These are phyloP conservation scores for Dothistroma pini DNA, from an alignment of 2,329 filamentous ascomycete genomes.

Conservation along the genomic window DNA sequence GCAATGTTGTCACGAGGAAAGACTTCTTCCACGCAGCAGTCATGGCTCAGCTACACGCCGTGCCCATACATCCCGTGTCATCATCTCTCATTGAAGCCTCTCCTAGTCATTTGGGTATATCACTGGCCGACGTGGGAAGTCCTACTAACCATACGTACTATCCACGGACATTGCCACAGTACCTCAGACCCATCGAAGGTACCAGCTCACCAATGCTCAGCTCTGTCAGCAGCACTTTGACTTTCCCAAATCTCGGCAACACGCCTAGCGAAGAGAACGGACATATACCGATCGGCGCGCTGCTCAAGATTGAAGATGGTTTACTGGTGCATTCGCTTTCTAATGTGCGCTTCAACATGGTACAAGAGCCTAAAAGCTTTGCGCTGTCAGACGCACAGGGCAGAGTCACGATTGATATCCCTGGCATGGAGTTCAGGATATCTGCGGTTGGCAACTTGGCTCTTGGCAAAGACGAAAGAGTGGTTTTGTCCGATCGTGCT, in stretches of 20 bases:
- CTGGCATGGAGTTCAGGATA: conserved; percentile 60
- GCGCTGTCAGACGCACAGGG: conserved; percentile 32
- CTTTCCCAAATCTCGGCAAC: conserved; percentile 54
- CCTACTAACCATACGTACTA: conserved; percentile 79
- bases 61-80: conserved; percentile 47
- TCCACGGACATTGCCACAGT: conserved; percentile 83
- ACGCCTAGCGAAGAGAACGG: conserved; percentile 17
- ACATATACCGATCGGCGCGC: conserved; percentile 36
- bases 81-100: conserved; percentile 52
- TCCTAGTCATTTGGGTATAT: conserved; percentile 50
- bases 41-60: conserved; percentile 74
- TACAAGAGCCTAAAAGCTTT: conserved; percentile 55
- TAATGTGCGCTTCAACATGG: conserved; percentile 61
- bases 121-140: conserved; percentile 53
- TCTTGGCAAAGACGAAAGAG: conserved; percentile 81
- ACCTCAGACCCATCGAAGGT: conserved; percentile 71
- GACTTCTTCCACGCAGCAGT: conserved; percentile 89
- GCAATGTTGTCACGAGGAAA: conserved; percentile 70
- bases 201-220: conserved; percentile 69
- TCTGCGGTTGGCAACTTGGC: conserved; percentile 76
- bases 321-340: conserved; percentile 59
- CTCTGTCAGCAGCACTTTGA: conserved; percentile 67
- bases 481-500: conserved; percentile 73
- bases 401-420: conserved; percentile 38
- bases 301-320: conserved; percentile 58